Percentiles rank a stretch among this genome's conserved stretches.
Conservation (phyloP, 2,329 filamentous ascomycete species). For the Aspergillus latus region DNA sequence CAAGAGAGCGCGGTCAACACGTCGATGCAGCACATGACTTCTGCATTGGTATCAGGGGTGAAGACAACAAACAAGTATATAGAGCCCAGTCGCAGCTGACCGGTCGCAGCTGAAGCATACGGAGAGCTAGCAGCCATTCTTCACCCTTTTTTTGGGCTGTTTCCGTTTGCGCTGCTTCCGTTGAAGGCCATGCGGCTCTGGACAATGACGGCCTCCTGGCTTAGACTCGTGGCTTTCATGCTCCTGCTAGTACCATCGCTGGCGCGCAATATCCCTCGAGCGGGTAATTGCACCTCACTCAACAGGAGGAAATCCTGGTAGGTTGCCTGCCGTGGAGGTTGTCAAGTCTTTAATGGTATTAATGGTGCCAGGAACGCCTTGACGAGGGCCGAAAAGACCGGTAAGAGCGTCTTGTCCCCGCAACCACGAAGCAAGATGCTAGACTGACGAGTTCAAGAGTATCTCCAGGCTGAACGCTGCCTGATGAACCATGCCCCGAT, state of each 20-base stretch:
- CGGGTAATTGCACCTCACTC: background rate
- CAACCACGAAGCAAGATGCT: background rate
- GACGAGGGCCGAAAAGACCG: constrained; percentile 1
- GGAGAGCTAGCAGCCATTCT: background rate
- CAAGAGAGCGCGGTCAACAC: background rate
- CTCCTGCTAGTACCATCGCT: background rate
- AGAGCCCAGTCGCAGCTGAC: background rate
- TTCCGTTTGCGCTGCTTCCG: background rate
- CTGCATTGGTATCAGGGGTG: background rate
- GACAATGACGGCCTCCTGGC: background rate
- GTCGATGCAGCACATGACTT: background rate
- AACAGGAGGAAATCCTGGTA: constrained; percentile 9
- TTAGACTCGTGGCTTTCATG: background rate
- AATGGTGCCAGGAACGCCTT: background rate
- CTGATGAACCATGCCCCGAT: constrained; percentile 9
- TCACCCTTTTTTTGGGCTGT: background rate
- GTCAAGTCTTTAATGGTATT: background rate
- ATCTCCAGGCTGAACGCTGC: constrained; percentile 6
- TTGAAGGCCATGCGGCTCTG: background rate
- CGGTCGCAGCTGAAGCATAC: background rate
- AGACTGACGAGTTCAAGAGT: background rate
- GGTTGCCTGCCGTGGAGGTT: background rate
- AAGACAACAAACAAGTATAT: background rate
- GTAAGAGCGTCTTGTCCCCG: background rate
- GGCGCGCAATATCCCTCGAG: background rate